A percentile compares a stretch with the other conserved stretches of the same genome.
Conservation (phyloP, 495 filamentous ascomycete genomes). For the Penicillium coprophilum region DNA sequence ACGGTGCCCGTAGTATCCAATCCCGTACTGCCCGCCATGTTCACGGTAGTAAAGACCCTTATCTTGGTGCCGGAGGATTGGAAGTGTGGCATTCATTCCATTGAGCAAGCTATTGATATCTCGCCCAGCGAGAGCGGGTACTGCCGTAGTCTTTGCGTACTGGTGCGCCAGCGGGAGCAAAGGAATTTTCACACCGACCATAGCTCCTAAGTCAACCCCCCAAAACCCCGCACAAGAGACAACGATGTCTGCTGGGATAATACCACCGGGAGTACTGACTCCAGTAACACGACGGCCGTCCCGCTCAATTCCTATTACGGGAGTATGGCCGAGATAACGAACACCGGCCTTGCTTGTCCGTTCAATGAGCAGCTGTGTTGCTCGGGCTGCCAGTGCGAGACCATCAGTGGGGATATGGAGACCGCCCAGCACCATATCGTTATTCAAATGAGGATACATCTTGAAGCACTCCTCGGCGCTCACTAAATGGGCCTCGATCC, state of each 20-base stretch:
- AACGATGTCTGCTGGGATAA: conserved; percentile 47
- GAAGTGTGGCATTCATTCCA: conserved; percentile 41
- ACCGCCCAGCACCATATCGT: conserved; percentile 47
- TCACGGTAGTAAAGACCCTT: conserved; percentile 55
- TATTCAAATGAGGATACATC: conserved; percentile 46
- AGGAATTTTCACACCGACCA: conserved; percentile 50
- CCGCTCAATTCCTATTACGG: conserved; percentile 46
- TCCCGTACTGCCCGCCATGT: conserved; percentile 52
- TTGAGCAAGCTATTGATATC: conserved; percentile 35
- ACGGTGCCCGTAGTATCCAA: conserved; percentile 53
- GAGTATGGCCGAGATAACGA: conserved; percentile 44
- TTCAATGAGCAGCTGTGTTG: conserved; percentile 50
- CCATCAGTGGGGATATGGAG: conserved; percentile 52
- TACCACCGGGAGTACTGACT: conserved; percentile 40
- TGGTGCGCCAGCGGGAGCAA: conserved; percentile 53
- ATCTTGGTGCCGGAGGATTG: conserved; percentile 53
- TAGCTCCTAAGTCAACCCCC: conserved; percentile 53
- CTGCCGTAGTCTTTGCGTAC: conserved; percentile 49
- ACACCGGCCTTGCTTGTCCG: conserved; percentile 48
- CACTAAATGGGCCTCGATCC: conserved; percentile 44
- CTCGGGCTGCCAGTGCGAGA: conserved; percentile 49
- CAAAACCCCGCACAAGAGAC: conserved; percentile 56
- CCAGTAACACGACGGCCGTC: conserved; percentile 40
- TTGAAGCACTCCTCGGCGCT: conserved; percentile 42
- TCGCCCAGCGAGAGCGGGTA: conserved; percentile 34